Evolutionary conservation across 208 protist species (phyloP).

Genomic region (Wallacemonas sp.): DNA sequence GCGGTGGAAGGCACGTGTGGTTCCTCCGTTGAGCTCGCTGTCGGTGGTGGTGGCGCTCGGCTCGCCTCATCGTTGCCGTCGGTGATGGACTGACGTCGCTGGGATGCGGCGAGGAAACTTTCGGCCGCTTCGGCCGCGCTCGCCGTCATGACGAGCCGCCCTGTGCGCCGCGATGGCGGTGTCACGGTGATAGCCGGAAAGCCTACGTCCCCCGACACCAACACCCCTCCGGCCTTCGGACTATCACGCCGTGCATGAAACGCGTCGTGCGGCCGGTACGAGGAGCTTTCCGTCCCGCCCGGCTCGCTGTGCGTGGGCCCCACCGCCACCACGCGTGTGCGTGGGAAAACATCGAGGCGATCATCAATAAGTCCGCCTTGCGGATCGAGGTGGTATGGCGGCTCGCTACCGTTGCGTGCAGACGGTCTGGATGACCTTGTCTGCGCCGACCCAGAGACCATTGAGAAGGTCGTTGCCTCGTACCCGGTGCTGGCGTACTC

Average conservation of each 20-base stretch:
- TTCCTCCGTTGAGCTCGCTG: too few species aligned
- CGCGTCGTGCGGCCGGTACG: not conserved
- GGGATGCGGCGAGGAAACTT: not conserved
- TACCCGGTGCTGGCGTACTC: not conserved
- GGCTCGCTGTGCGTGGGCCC: not conserved
- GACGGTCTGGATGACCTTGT: too few species aligned
- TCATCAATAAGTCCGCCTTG: not conserved
- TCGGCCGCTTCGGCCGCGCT: conserved; percentile 1
- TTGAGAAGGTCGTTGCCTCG: not conserved
- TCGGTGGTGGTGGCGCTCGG: too few species aligned
- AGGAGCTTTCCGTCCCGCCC: not conserved
- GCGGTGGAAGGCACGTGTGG: too few species aligned
- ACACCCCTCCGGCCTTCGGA: too few species aligned
- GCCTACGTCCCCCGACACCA: too few species aligned
- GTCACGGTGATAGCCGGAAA: not conserved
- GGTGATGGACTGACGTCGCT: too few species aligned
- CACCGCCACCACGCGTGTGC: too few species aligned
- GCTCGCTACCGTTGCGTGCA: too few species aligned
- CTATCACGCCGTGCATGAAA: not conserved
- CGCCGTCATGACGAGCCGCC: not conserved
- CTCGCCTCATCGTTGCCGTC: too few species aligned
- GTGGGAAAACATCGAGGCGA: not conserved
- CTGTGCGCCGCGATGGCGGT: not conserved
- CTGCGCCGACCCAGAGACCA: too few species aligned
- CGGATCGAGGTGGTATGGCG: conserved; percentile 3